Evolutionary conservation across 164 flowering plant genomes (phyloP).

Genomic region (Vitis labrusca): DNA sequence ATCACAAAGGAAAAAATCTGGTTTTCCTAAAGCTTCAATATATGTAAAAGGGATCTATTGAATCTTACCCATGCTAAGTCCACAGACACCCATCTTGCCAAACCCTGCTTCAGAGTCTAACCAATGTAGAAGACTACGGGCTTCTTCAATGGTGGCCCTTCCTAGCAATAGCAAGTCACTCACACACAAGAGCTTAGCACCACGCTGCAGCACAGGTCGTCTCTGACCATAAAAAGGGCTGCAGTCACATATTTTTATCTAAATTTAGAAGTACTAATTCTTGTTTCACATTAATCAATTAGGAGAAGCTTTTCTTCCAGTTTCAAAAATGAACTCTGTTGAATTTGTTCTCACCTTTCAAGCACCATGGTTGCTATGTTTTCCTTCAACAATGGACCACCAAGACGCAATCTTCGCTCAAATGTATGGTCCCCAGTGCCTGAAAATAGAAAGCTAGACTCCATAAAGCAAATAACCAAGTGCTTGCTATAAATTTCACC

Average conservation of each 20-base stretch:
- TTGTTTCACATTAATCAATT: background rate
- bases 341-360: slow-evolving; percentile 61
- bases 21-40: too few species aligned
- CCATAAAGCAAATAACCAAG: background rate
- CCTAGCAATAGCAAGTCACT: slow-evolving; percentile 94
- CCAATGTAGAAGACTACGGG: slow-evolving; percentile 87
- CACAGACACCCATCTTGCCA: slow-evolving; percentile 94
- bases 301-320: background rate
- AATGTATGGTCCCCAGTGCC: slow-evolving; percentile 98
- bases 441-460: slow-evolving; percentile 21
- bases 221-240: slow-evolving; percentile 96
- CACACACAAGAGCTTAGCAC: slow-evolving; percentile 90
- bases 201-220: slow-evolving; percentile 80
- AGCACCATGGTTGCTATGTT: slow-evolving; percentile 99
- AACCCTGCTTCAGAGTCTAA: slow-evolving; percentile 77
- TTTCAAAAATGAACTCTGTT: background rate
- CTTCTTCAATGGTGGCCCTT: slow-evolving; percentile 90
- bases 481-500: background rate
- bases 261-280: background rate
- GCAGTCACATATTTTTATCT: slow-evolving; percentile 19
- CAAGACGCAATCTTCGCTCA: slow-evolving; percentile 93
- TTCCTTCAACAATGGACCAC: slow-evolving; percentile 88
- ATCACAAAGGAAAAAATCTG: too few species aligned
- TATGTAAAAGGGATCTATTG: background rate
- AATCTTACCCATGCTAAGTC: slow-evolving; percentile 96